Conservation (phyloP, 2,329 filamentous ascomycete genomes). For the Alternaria hordeiaustralica region DNA sequence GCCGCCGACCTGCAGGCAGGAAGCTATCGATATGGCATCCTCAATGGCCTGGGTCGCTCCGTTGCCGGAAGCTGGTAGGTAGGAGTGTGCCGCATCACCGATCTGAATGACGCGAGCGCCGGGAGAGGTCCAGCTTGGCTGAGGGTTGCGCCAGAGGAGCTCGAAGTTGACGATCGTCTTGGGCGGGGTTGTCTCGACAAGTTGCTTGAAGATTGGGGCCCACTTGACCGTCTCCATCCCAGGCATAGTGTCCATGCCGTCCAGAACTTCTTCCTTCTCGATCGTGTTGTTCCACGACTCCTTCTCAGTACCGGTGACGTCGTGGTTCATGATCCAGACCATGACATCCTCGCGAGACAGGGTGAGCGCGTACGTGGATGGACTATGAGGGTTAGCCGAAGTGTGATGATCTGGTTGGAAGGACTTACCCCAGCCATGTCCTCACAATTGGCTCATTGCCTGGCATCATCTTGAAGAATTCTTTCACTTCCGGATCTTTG, state of each 20-base stretch:
- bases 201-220: constrained; percentile 55
- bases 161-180: constrained; percentile 59
- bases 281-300: constrained; percentile 58
- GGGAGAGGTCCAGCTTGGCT: constrained; percentile 54
- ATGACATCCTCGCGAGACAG: constrained; percentile 55
- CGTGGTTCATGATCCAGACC: constrained; percentile 60
- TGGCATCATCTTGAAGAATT: constrained; percentile 55
- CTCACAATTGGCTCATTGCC: constrained; percentile 53
- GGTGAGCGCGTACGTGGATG: constrained; percentile 54
- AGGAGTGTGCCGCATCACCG: constrained; percentile 55
- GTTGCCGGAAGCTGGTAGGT: constrained; percentile 54
- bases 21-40: constrained; percentile 54
- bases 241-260: constrained; percentile 54
- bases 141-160: constrained; percentile 56
- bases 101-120: constrained; percentile 53
- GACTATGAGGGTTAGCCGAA: constrained; percentile 26
- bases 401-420: background rate
- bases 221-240: constrained; percentile 52
- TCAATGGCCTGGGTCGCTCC: constrained; percentile 58
- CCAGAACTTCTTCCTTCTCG: constrained; percentile 53
- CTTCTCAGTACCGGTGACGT: constrained; percentile 53
- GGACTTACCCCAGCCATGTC: constrained; percentile 51
- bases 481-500: constrained; percentile 55
- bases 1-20: constrained; percentile 55
- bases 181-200: constrained; percentile 53